Base-by-base conservation (phyloP, 2,329 filamentous ascomycete genomes). In the Pseudogymnoascus sp. region DNA sequence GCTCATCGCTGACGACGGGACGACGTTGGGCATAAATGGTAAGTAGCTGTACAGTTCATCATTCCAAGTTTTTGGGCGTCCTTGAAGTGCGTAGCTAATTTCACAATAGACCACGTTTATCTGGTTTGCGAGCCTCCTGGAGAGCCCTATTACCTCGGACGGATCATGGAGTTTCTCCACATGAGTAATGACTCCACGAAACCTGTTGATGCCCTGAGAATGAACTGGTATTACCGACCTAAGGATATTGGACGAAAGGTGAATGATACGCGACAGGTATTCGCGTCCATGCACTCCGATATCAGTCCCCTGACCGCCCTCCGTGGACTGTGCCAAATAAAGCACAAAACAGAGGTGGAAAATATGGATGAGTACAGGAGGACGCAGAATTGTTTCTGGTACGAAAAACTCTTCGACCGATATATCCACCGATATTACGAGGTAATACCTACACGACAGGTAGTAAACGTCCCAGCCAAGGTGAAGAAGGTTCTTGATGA, bases 351-450 rank as follows among this genome's bases (percentile, higher is more conserved):
- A 66, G 92, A 97, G 74, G 93, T 97, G 65, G 77, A 84, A 36
- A 87, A 90, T 71, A 78, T 97, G 67, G 90, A 96, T 63, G 84
- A 87, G 60, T 96, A 92, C 74, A 90, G 92, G 73, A 93, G 90
- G 74, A 84, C 81, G 25, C 88, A 89, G 69, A 91, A 99, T 76
- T 87, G 83, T 68, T 99, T 99, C 75, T 99, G 92, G 90, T 99
- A 91, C 74, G 93, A 96, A 71, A 96, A 97, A 73, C 85, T 97
- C 69, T 97, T 96, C 75, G 94, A 99, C 77, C 90, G 94, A 64
- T 99, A 97, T 78, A 97, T 99, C 67, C 92, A 96, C 73, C 92
- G 96, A 66, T 92, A 93, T 76, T 97, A 97, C 81, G 94, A 99
- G 71, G 90, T 97, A 62, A 93, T 99, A 65, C 93, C 94, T 1